Conservation (phyloP, 305 asterid genomes). For the Salvia sclarea region DNA sequence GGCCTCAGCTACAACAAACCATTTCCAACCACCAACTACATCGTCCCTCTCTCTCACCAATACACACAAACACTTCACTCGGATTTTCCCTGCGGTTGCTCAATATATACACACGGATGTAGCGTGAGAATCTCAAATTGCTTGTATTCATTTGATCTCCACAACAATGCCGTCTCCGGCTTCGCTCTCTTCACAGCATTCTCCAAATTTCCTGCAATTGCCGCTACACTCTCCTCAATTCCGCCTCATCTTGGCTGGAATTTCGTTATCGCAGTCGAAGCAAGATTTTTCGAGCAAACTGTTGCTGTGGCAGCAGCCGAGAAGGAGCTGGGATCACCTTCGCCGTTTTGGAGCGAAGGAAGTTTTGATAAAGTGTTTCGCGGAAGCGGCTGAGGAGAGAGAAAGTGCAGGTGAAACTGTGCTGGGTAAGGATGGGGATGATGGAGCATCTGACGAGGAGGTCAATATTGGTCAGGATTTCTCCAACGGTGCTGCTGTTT, state of each 20-base stretch:
- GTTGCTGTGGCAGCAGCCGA: slow-evolving; percentile 33
- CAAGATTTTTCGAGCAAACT: slow-evolving; percentile 36
- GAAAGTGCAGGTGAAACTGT: slow-evolving; percentile 39
- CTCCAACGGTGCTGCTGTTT: slow-evolving; percentile 45
- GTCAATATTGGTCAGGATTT: slow-evolving; percentile 38
- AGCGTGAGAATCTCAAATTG: slow-evolving; percentile 28
- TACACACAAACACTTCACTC: slow-evolving; percentile 9
- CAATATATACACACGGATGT: slow-evolving; percentile 12
- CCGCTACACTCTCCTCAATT: slow-evolving; percentile 46
- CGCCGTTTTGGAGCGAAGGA: slow-evolving; percentile 39
- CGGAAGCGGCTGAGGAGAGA: slow-evolving; percentile 45
- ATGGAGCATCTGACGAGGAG: slow-evolving; percentile 40
- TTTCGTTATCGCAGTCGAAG: slow-evolving; percentile 42
- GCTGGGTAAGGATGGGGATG: slow-evolving; percentile 40
- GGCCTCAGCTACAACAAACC: slow-evolving; percentile 31
- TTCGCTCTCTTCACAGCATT: slow-evolving; percentile 36
- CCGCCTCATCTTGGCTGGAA: slow-evolving; percentile 50
- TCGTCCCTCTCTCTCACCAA: slow-evolving; percentile 28
- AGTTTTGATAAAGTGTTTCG: slow-evolving; percentile 45
- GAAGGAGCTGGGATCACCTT: slow-evolving; percentile 44
- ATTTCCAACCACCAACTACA: slow-evolving; percentile 43
- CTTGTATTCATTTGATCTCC: slow-evolving; percentile 27
- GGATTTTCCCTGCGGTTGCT: slow-evolving; percentile 26
- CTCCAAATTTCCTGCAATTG: slow-evolving; percentile 40
- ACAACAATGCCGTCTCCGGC: slow-evolving; percentile 40